These are phyloP conservation scores for Ilex aquifolium DNA, from an alignment of 257 asterid species.

Conservation along the genomic window DNA sequence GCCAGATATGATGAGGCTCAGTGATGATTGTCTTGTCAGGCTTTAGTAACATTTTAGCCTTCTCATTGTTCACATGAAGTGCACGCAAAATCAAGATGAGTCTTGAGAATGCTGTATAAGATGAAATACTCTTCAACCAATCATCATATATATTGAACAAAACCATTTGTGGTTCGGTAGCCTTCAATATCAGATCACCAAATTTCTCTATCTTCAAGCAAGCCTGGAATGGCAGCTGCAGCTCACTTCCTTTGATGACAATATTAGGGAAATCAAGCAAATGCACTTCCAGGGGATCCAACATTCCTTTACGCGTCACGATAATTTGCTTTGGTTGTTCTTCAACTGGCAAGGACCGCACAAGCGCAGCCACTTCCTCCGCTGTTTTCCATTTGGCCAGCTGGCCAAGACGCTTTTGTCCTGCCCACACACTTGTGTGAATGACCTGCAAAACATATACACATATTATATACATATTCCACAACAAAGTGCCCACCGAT, in stretches of 20 bases:
- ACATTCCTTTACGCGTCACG: slow-evolving; percentile 98
- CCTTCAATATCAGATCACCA: slow-evolving; percentile 94
- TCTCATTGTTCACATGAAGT: slow-evolving; percentile 89
- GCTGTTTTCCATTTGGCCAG: slow-evolving; percentile 99
- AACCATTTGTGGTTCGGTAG: slow-evolving; percentile 99
- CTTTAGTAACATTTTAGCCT: slow-evolving; percentile 96
- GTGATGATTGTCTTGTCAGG: slow-evolving; percentile 95
- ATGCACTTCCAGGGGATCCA: slow-evolving; percentile 98
- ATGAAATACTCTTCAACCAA: slow-evolving; percentile 93
- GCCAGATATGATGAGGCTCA: slow-evolving; percentile 98
- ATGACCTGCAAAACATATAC: slow-evolving; percentile 53
- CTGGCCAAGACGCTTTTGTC: slow-evolving; percentile 98
- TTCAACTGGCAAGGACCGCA: slow-evolving; percentile 92
- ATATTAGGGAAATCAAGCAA: slow-evolving; percentile 96
- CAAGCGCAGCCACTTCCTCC: slow-evolving; percentile 98
- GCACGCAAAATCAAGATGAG: slow-evolving; percentile 90
- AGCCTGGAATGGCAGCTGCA: slow-evolving; percentile 99
- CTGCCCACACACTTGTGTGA: slow-evolving; percentile 99
- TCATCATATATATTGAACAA: slow-evolving; percentile 95
- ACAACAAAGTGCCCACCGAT: neutral
- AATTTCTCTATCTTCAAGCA: slow-evolving; percentile 98
- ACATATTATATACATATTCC: neutral
- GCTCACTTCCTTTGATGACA: slow-evolving; percentile 98
- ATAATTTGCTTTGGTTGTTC: slow-evolving; percentile 97
- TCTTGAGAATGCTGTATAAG: slow-evolving; percentile 97